Conservation (phyloP, 2,329 filamentous ascomycete genomes). For the Scortechinia acanthostroma region DNA sequence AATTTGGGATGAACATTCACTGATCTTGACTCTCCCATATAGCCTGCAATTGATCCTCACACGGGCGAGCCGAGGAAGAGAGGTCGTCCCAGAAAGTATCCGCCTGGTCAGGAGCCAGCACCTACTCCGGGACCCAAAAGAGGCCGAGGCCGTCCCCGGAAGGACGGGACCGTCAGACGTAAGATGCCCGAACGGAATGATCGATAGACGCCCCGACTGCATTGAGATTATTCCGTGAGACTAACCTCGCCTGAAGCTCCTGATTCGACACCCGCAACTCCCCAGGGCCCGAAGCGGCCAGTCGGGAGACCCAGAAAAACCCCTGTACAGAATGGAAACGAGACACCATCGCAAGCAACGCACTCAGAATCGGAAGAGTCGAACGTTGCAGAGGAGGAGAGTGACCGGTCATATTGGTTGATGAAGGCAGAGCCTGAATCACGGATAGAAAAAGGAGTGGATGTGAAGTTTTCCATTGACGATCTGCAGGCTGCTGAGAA, state of each 20-base stretch:
- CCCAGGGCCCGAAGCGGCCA: background rate
- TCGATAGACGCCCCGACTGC: no score
- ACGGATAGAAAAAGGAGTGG: conserved; percentile 76
- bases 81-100: background rate
- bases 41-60: no score
- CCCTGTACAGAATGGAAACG: background rate
- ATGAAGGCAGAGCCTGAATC: conserved; percentile 86
- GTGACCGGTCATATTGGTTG: conserved; percentile 58
- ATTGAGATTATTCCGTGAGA: no score
- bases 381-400: background rate
- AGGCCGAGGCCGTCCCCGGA: background rate
- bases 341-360: background rate
- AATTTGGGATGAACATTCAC: no score
- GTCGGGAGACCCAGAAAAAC: background rate
- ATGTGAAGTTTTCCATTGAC: conserved; percentile 91
- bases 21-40: no score
- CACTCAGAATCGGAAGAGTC: background rate
- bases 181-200: no score
- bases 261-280: background rate
- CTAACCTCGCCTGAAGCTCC: no score
- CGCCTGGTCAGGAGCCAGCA: background rate
- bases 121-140: background rate
- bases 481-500: conserved; percentile 67
- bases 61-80: background rate
- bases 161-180: background rate